Evolutionary conservation across 1,284 basidiomycete species (phyloP), one percentile per base, ranked within the genome.

Genomic region (Melampsora larici-populina): DNA sequence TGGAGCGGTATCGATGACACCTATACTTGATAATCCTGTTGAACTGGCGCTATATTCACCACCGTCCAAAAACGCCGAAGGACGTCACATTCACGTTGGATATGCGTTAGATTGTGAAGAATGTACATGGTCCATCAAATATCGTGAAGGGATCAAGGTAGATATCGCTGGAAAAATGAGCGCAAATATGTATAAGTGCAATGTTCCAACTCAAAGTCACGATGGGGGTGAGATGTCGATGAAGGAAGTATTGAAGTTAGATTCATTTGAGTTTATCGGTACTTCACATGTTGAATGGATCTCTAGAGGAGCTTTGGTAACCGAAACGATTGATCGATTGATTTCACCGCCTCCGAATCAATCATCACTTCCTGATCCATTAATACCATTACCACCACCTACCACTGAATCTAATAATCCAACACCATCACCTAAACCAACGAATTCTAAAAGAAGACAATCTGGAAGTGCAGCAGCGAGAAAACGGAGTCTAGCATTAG

Each of bases 101-200:
- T 77, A 77, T 64, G 75, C 55, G 2, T 13, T 77, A 46, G 75
- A 77, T 33, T 49, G 66, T 31, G 55, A 62, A 26, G 48, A 49
- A 13, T 63, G 75, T 63, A 69, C 51, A 15, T 70, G 66, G 67
- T 24, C 36, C 15, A 43, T 70, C 17, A 63, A 48, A 46, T 77
- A 77, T 64, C 58, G 63, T 21, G 58, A 63, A 31, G 75, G 75
- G 4, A 49, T 70, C 15, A 77, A 77, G 48, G 67, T 77, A 1
- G 75, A 77, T 18, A 31, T 70, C 21, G 21, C 36, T 0, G 75
- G 75, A 8, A 77, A 70, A 43, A 26, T 77, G 43, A 77, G 75
- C 51, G 60, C 67, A 24, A 77, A 69, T 26, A 70, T 77, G 36
- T 77, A 63, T 26, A 77, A 70, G 48, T 48, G 40, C 58, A 63